Percentiles rank a stretch among this genome's conserved stretches.
Conservation (phyloP, 1,139 yeast species). For the Saccharomyces pastorianus region DNA sequence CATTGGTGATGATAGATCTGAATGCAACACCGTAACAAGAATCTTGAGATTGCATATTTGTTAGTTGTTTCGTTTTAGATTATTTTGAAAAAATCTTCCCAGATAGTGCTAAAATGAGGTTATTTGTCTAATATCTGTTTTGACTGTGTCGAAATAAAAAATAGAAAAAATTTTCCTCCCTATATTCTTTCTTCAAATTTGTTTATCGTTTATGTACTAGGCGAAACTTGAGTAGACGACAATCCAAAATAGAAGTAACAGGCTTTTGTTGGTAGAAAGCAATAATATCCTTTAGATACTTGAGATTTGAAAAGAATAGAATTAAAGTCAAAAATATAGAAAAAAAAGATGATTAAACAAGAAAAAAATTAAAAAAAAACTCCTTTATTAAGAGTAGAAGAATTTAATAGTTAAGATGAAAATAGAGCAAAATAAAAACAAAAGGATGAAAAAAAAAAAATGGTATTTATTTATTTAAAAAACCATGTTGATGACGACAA, state of each 20-base stretch:
- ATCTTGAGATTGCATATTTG: conserved; percentile 21
- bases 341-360: background rate
- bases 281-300: background rate
- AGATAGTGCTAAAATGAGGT: background rate
- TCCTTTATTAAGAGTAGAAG: background rate
- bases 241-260: background rate
- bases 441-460: background rate
- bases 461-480: background rate
- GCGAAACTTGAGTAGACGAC: background rate
- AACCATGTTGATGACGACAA: background rate
- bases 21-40: conserved; percentile 38
- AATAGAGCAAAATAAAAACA: background rate
- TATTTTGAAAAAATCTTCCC: conserved; percentile 2
- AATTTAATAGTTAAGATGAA: background rate
- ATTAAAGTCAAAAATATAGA: background rate
- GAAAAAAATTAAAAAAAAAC: background rate
- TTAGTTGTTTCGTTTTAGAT: conserved; percentile 6
- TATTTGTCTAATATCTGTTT: no score
- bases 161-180: background rate
- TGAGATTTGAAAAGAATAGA: background rate
- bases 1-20: conserved; percentile 53
- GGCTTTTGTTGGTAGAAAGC: background rate
- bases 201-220: background rate
- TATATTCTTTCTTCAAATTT: background rate
- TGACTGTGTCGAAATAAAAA: background rate